Evolutionary conservation across 129 eudicot species (phyloP), one percentile per base, ranked within the genome.

Genomic region (Centaurea solstitialis): DNA sequence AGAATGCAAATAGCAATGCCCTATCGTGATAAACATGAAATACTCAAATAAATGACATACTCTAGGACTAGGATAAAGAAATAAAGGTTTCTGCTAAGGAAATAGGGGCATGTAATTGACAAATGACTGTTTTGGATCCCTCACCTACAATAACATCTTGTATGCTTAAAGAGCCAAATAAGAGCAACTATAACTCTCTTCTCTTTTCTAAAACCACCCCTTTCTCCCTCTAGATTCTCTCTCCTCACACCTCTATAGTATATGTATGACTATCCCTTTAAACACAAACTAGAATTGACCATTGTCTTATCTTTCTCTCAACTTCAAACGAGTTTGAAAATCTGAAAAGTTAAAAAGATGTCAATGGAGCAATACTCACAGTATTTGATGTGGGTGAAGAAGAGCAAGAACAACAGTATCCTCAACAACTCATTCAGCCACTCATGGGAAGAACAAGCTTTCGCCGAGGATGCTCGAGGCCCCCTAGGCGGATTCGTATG

Each of bases 401-500:
- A 83, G 73, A 84, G 70, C 61, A 81, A 88, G 47, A 76, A 77
- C 17, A 26, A 2, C 2, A 50, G 64, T 10, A 83, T 83, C 24
- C 37, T 82, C 28, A 86, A 86, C 2, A 81, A 68, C 73, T 78
- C 84, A 33, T 84, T 39, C 73, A 57, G 22, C n/a, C 65, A 57
- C 65, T 77, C 88, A 13, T 86, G 89, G 86, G 88, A 90, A 76
- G 89, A 87, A 45, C 68, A 90, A 72, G 93, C 87, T 73, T 87
- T 87, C 7, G 90, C 88, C 1, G 89, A 86, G 61, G 93, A 87
- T 76, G 84, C 81, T 30, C 79, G 74, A 11, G 92, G 92, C 17
- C 88, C 88, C n/a, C 73, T 84, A 2, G 93, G 93, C 0, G 89
- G 88, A 20, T 87, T 84, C 24, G 74, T 86, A 28, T 90, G 95